Base-by-base conservation (phyloP, 2,329 filamentous ascomycete species). In the Fusarium albidum region DNA sequence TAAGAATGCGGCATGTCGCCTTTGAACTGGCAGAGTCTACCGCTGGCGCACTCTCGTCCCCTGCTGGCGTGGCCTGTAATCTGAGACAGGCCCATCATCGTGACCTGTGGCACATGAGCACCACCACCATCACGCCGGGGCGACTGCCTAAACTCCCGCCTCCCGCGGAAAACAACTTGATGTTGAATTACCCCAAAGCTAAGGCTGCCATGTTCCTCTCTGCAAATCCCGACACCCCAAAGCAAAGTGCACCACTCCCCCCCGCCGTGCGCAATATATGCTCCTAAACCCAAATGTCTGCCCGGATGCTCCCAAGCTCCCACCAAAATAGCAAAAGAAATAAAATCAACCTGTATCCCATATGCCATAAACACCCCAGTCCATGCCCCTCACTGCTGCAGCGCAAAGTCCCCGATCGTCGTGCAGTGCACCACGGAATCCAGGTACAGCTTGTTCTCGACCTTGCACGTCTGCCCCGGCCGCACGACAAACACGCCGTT, bases 401-500 rank as follows among this genome's bases (percentile, higher is more conserved):
- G 21, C 11, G 41, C 45, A 63, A 65, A 67, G 8, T 64, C 55
- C 8, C 34, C 47, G 17, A 76, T 59, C 6, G 72, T 71, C 4
- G 72, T 74, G 44, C 77, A 73, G 49, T 80, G 76, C 33, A 82
- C 53, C 14, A 74, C 69, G 0, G 77, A 73, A 49, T 81, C 77
- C 4, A 73, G 34, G 51, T 82, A 82, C 0, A 76, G 63, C 27
- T 69, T 66, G 54, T 83, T 83, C 50, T 73, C 67, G 5, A 76
- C 72, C 14, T 64, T 68, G 57, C 76, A 79, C 2, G 48, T 46
- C 43, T 66, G 68, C 0, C 76, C 75, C 0, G 77, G 71, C 17
- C 65, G 69, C 31, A 82, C 69, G 41, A 72, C 69, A 55, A 82
- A 78, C 60, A 77, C 68, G 21, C 80, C 77, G 44, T 77, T 72